Evolutionary conservation across 1,284 basidiomycete species (phyloP).

Genomic region (Puccinia coronata): DNA sequence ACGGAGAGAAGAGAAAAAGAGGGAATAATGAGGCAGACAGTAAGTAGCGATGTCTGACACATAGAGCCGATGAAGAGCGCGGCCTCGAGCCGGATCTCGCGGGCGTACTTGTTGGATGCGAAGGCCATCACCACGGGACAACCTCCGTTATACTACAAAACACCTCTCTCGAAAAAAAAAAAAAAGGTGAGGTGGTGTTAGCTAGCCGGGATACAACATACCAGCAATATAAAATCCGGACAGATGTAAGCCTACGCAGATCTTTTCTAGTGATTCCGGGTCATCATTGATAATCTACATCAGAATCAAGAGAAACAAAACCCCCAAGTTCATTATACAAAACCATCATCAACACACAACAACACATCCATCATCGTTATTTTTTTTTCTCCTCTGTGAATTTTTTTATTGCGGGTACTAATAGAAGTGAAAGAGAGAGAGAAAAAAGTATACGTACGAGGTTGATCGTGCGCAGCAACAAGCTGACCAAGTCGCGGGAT

Average conservation of each 20-base stretch:
- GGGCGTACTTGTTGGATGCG: slow-evolving; percentile 88
- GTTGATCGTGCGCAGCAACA: slow-evolving; percentile 84
- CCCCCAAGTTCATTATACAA: no score
- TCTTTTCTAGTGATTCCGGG: slow-evolving; percentile 83
- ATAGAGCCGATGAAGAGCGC: slow-evolving; percentile 90
- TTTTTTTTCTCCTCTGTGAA: no score
- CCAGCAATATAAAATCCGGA: no score
- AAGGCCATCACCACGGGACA: slow-evolving; percentile 66
- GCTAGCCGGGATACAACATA: no score
- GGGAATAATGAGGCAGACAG: slow-evolving; percentile 59
- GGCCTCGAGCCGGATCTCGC: slow-evolving; percentile 90
- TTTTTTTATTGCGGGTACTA: no score
- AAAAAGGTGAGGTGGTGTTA: no score
- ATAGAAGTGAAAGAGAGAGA: no score
- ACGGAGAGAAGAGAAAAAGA: no score
- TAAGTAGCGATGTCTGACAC: slow-evolving; percentile 86
- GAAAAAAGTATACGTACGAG: no score
- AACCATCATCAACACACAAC: no score
- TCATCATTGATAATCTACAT: slow-evolving; percentile 79
- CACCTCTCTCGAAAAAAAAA: no score
- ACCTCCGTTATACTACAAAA: slow-evolving; percentile 55
- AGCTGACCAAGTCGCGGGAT: slow-evolving; percentile 78
- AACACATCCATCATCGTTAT: not conserved
- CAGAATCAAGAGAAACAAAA: not conserved
- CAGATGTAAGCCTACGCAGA: no score